Percentiles rank a stretch among this genome's conserved stretches.
Conservation (phyloP, 805 yeast species). For the Saturnispora galanensis region DNA sequence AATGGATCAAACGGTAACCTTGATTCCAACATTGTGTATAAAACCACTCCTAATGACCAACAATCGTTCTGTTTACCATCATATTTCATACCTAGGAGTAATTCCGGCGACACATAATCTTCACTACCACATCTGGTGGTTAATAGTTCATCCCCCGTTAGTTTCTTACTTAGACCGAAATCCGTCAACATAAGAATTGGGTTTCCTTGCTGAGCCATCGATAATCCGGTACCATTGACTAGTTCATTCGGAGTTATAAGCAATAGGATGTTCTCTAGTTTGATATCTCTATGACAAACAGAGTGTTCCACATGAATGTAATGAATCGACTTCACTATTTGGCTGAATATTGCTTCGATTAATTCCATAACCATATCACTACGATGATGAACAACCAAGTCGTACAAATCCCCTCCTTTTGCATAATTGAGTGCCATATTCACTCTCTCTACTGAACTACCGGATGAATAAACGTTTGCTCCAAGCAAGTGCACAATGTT, state of each 20-base stretch:
- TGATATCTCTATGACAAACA: slow-evolving; percentile 88
- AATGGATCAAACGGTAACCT: slow-evolving; percentile 88
- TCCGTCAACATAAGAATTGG: slow-evolving; percentile 60
- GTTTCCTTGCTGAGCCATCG: slow-evolving; percentile 5
- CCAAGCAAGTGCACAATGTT: slow-evolving; percentile 57
- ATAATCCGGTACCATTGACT: slow-evolving; percentile 7
- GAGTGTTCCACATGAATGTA: slow-evolving; percentile 53
- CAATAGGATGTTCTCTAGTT: slow-evolving; percentile 71
- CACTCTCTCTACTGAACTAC: slow-evolving; percentile 11
- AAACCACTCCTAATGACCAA: slow-evolving; percentile 93
- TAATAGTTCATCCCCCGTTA: slow-evolving; percentile 53
- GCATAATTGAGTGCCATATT: slow-evolving; percentile 65
- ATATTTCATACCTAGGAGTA: slow-evolving; percentile 81
- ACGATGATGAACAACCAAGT: slow-evolving; percentile 41
- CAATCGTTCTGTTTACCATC: slow-evolving; percentile 87
- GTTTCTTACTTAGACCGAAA: slow-evolving; percentile 74
- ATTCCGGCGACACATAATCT: slow-evolving; percentile 93
- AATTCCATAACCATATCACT: slow-evolving; percentile 37
- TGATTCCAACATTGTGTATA: slow-evolving; percentile 76
- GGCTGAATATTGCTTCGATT: slow-evolving; percentile 56
- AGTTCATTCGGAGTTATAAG: slow-evolving; percentile 29
- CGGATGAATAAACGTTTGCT: slow-evolving; percentile 19
- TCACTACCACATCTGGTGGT: slow-evolving; percentile 93
- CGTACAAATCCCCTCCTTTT: slow-evolving; percentile 77
- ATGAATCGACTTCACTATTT: slow-evolving; percentile 56